Conservation (phyloP, 768 basidiomycete genomes). For the Clitopilus passeckerianus region DNA sequence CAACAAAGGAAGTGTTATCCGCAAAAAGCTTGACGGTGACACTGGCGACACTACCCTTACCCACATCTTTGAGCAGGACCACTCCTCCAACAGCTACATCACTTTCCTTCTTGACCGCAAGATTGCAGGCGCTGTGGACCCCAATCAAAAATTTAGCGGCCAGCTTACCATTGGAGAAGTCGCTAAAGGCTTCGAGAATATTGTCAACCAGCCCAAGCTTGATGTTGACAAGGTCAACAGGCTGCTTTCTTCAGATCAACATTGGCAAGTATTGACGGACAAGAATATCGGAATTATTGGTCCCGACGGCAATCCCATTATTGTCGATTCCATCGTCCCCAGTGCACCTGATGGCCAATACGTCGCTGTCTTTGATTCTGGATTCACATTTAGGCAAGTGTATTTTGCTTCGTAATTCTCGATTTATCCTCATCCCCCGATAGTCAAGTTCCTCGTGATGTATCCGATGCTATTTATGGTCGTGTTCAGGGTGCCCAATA, state of each 20-base stretch:
- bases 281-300: conserved; percentile 64
- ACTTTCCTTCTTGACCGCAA: conserved; percentile 62
- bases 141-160: conserved; percentile 46
- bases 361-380: conserved; percentile 72
- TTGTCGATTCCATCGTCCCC: conserved; percentile 62
- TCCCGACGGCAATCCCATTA: conserved; percentile 65
- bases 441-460: conserved; percentile 68
- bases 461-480: conserved; percentile 79
- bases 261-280: conserved; percentile 77
- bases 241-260: conserved; percentile 57
- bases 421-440: conserved; percentile 7
- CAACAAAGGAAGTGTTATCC: conserved; percentile 62
- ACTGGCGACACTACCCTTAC: conserved; percentile 58
- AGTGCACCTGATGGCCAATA: conserved; percentile 58
- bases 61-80: conserved; percentile 59
- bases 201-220: conserved; percentile 59
- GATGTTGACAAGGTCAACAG: conserved; percentile 60
- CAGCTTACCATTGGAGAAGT: conserved; percentile 68
- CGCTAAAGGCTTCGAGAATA: conserved; percentile 55
- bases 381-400: conserved; percentile 45
- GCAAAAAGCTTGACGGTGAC: conserved; percentile 42
- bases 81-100: conserved; percentile 56
- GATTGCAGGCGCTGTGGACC: conserved; percentile 29
- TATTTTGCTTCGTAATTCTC: background rate
- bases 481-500: conserved; percentile 71